Base-by-base conservation (phyloP, 352 stramenopile genomes). In the Globisporangium parvum region DNA sequence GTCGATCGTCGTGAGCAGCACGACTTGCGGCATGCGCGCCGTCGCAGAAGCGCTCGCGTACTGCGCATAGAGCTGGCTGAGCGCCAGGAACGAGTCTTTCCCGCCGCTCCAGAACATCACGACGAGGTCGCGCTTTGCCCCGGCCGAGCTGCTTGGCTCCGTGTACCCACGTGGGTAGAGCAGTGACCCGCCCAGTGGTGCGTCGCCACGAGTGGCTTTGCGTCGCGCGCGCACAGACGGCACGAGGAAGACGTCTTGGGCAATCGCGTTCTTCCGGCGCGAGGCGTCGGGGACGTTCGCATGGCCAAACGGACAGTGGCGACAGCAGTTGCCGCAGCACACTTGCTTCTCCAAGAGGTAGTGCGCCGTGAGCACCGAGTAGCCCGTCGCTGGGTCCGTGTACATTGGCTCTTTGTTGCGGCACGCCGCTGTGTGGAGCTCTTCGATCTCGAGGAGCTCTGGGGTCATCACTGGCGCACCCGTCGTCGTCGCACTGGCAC, bases 281-380 rank as follows among this genome's bases (percentile, higher is more conserved):
- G 70, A 59, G 1, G 67, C 63, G 33, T 81, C 65, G 21, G 72
- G 71, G 14, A 90, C 80, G 53, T 96, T 96, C 20, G 75, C 79
- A 57, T 97, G 87, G 49, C 80, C 75, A 47, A 88, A 97, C 0
- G 87, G 87, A 69, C 90, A 97, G 59, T 97, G 90, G 9, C 90
- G 76, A 66, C 90, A 97, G 20, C 85, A 80, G 50, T 85, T 90
- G 37, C 90, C 90, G 69, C 90, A 97, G 59, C 90, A 97, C 45
- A 80, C 80, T 47, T 93, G 88, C 50, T 86, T 76, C 33, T 84
- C 67, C 41, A 67, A 60, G 53, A 95, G 75, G 41, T 81, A 83
- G 40, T 91, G 58, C 47, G 80, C 70, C 1, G 90, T 97, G 70
- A 97, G 91, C 2, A 97, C 90, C 2, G 64, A 80, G 62, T 96